These are phyloP conservation scores for Corchorus olitorius DNA, from an alignment of 345 rosid genomes.

Conservation along the genomic window DNA sequence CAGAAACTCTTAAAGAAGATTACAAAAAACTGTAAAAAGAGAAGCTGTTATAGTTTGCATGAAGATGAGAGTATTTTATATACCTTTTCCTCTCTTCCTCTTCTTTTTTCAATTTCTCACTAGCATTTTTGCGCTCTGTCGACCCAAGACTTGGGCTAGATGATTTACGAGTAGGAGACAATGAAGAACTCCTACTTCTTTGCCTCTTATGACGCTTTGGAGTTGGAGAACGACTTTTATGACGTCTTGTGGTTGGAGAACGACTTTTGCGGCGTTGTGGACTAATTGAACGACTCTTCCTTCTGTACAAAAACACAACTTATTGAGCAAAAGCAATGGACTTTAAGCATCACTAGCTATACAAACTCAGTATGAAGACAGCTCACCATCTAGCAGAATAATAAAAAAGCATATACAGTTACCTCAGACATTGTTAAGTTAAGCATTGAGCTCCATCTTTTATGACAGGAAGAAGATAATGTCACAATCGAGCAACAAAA, in stretches of 20 bases:
- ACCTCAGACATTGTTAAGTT: conserved; percentile 90
- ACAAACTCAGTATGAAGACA: conserved; percentile 32
- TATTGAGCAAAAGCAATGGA: conserved; percentile 45
- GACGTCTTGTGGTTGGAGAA: conserved; percentile 64
- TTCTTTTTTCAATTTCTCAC: conserved; percentile 72
- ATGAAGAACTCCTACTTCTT: conserved; percentile 77
- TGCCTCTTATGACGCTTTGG: conserved; percentile 76
- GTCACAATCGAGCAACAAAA: conserved; percentile 80
- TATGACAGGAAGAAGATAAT: conserved; percentile 90
- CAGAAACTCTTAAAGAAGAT: background rate
- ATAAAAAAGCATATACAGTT: conserved; percentile 70
- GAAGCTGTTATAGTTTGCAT: background rate
- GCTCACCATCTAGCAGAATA: conserved; percentile 43
- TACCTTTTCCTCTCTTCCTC: conserved; percentile 96
- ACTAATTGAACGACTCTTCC: conserved; percentile 83
- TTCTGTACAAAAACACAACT: conserved; percentile 54
- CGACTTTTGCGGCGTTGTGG: conserved; percentile 66
- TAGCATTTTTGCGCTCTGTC: conserved; percentile 62
- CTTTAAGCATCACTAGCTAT: conserved; percentile 28
- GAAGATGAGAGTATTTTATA: conserved; percentile 19
- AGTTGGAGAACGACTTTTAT: conserved; percentile 72
- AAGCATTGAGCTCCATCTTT: conserved; percentile 86
- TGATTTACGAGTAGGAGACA: conserved; percentile 62
- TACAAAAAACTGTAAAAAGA: conserved; percentile 8
- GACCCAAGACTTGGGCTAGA: conserved; percentile 64